Evolutionary conservation across 148 eudicot genomes (phyloP).

Genomic region (Drosera capensis): DNA sequence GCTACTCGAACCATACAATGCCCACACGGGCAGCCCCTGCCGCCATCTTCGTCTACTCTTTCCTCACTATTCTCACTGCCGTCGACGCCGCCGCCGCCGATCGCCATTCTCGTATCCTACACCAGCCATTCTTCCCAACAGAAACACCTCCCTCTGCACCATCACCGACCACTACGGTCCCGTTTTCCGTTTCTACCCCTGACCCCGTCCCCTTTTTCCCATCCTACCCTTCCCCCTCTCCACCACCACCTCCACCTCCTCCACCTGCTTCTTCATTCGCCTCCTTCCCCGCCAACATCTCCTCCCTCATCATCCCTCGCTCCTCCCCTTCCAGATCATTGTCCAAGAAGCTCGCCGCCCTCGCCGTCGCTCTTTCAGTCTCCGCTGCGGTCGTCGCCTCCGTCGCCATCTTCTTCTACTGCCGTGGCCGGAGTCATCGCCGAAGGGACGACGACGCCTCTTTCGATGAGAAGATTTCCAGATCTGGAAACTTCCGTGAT

Average conservation of each 20-base stretch:
- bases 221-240: background rate
- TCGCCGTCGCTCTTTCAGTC: background rate
- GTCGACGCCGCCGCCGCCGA: background rate
- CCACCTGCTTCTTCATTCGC: background rate
- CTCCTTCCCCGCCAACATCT: background rate
- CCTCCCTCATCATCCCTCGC: background rate
- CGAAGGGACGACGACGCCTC: background rate
- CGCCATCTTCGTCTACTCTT: background rate
- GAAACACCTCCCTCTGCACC: slow-evolving; percentile 3
- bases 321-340: background rate
- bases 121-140: slow-evolving; percentile 8
- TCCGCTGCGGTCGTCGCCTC: background rate
- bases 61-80: background rate
- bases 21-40: background rate
- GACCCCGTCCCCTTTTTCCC: slow-evolving; percentile 9
- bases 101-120: slow-evolving; percentile 3
- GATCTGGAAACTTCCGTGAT: background rate
- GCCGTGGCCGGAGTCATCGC: background rate
- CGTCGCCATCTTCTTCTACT: background rate
- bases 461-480: background rate
- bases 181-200: slow-evolving; percentile 6
- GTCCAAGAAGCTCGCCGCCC: background rate
- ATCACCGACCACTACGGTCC: background rate
- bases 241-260: slow-evolving; percentile 19
- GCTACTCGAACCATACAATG: slow-evolving; percentile 1